Percentiles rank a stretch among this genome's conserved stretches.
Conservation (phyloP, 2,329 filamentous ascomycete genomes). For the Hypoxylon sp. region DNA sequence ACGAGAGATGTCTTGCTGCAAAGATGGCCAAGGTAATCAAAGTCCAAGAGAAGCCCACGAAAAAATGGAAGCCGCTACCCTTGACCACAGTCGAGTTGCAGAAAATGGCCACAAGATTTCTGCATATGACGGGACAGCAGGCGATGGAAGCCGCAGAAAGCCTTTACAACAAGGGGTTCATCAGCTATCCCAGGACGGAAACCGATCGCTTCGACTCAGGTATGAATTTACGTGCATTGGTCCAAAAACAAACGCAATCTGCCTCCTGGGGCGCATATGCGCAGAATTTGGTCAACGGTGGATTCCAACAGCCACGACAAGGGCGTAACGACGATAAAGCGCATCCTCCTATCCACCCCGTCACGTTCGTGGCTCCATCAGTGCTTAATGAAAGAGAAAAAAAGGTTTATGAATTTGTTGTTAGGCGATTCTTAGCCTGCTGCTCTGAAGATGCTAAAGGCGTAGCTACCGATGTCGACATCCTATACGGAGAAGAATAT, state of each 20-base stretch:
- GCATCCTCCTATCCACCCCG: constrained; percentile 95
- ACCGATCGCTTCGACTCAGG: constrained; percentile 94
- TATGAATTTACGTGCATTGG: constrained; percentile 83
- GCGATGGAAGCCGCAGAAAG: constrained; percentile 90
- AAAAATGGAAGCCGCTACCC: constrained; percentile 93
- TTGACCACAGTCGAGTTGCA: constrained; percentile 96
- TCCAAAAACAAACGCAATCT: constrained; percentile 87
- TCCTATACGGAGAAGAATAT: constrained; percentile 83
- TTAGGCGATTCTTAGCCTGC: constrained; percentile 91
- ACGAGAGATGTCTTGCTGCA: constrained; percentile 84
- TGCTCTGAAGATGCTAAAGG: constrained; percentile 95
- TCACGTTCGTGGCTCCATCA: constrained; percentile 80
- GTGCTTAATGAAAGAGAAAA: constrained; percentile 76
- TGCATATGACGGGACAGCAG: constrained; percentile 90
- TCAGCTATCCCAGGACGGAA: constrained; percentile 97
- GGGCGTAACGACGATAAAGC: constrained; percentile 95
- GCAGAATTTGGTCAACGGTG: constrained; percentile 78
- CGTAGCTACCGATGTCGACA: constrained; percentile 84
- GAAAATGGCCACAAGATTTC: constrained; percentile 90
- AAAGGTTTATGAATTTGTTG: constrained; percentile 91
- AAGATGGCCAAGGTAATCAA: constrained; percentile 84
- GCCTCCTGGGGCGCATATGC: constrained; percentile 85
- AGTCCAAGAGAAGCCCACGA: constrained; percentile 90
- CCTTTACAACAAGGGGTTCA: constrained; percentile 94
- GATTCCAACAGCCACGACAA: constrained; percentile 83